Percentiles rank a stretch among this genome's conserved stretches.
phyloP scores from a whole-genome alignment of 805 yeast genomes.

The Wickerhamiella brachini region DNA sequence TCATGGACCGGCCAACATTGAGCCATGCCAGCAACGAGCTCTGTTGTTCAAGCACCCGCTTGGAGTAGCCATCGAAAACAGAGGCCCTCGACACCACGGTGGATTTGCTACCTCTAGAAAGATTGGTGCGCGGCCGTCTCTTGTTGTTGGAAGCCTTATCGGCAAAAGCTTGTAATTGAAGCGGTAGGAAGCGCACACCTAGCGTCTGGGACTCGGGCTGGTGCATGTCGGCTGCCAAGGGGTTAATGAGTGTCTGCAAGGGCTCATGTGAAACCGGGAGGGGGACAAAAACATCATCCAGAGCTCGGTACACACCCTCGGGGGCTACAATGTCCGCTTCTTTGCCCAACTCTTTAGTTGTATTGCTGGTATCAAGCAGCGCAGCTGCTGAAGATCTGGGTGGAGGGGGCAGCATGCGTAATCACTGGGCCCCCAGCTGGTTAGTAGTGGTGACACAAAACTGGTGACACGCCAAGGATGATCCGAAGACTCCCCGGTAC shows the following conservation, averaged over 20 bases:
- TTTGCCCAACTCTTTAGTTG: neutral
- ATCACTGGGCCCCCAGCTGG: neutral
- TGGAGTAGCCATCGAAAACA: neutral
- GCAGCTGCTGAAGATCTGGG: neutral
- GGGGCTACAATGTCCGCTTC: constrained; percentile 16
- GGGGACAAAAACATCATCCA: constrained; percentile 19
- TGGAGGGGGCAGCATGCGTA: neutral
- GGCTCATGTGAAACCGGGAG: constrained; percentile 26
- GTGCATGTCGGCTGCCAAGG: constrained; percentile 22
- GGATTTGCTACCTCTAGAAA: neutral
- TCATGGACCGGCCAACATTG: neutral
- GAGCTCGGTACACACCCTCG: constrained; percentile 20
- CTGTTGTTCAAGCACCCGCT: neutral
- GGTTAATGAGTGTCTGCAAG: constrained; percentile 23
- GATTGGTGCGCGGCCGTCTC: neutral
- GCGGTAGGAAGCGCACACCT: constrained; percentile 9
- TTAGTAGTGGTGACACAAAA: neutral
- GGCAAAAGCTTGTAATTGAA: neutral
- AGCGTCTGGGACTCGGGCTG: constrained; percentile 17
- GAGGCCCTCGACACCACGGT: neutral
- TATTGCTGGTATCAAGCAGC: neutral
- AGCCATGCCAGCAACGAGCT: neutral
- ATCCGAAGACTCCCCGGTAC: no score
- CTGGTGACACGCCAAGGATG: neutral
- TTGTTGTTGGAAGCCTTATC: neutral